phyloP scores from a whole-genome alignment of 2,329 filamentous ascomycete species.

The Colletotrichum simmondsii region DNA sequence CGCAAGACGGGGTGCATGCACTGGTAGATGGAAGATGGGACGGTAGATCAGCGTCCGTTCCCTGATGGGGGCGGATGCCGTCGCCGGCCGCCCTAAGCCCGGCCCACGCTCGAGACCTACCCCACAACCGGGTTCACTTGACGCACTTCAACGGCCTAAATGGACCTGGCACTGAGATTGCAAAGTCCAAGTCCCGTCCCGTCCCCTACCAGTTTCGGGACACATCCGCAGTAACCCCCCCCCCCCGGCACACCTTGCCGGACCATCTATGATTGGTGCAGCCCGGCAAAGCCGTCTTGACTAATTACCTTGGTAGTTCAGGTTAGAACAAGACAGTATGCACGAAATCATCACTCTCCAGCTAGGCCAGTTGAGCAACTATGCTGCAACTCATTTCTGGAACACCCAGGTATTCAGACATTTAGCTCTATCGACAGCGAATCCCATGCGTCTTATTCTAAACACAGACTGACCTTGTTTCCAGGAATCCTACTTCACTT shows the following conservation, averaged over 20 bases:
- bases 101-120: not conserved
- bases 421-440: not conserved
- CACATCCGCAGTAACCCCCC: not conserved
- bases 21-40: not conserved
- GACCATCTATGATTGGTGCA: not conserved
- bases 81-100: not conserved
- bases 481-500: slow-evolving; percentile 98
- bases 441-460: not conserved
- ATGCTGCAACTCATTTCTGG: slow-evolving; percentile 96
- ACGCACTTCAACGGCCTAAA: not conserved
- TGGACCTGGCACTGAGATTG: not conserved
- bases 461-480: not conserved
- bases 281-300: not conserved
- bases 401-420: slow-evolving; percentile 77
- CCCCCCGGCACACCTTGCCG: not conserved
- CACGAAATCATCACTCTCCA: slow-evolving; percentile 95
- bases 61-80: not conserved
- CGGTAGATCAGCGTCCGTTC: not conserved
- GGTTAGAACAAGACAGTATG: slow-evolving; percentile 62
- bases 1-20: not conserved
- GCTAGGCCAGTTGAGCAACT: slow-evolving; percentile 92
- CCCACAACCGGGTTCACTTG: slow-evolving; percentile 11
- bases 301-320: not conserved
- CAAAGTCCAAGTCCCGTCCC: not conserved
- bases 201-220: not conserved